These are phyloP conservation scores for Agapanthus africanus DNA, from an alignment of 106 monocot species.

Conservation along the genomic window DNA sequence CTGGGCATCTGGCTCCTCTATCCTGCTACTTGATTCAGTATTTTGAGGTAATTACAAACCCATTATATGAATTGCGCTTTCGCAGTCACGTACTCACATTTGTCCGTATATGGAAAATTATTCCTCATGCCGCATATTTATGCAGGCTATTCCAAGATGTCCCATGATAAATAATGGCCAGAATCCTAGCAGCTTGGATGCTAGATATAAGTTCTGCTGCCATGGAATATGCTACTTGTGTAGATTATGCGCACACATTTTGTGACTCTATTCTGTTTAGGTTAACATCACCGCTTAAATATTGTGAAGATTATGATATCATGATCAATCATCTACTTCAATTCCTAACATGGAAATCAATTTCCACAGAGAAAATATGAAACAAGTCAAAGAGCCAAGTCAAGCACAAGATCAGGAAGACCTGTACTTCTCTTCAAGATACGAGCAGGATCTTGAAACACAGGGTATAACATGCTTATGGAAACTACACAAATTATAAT, in stretches of 20 bases:
- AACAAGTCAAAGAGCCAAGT: conserved; percentile 35
- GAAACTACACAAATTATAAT: conserved; percentile 54
- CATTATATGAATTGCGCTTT: no score
- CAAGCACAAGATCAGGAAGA: conserved; percentile 19
- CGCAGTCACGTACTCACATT: no score
- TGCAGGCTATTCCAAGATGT: conserved; percentile 45
- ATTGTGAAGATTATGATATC: no score
- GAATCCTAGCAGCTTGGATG: conserved; percentile 64
- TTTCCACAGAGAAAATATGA: conserved; percentile 35
- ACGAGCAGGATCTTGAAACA: conserved; percentile 22
- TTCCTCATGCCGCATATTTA: background rate
- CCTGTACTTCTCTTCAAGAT: conserved; percentile 30
- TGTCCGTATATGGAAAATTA: conserved; percentile 13
- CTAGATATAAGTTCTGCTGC: conserved; percentile 37
- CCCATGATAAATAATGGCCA: conserved; percentile 38
- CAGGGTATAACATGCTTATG: conserved; percentile 55
- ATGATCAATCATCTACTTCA: no score
- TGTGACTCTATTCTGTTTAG: conserved; percentile 21
- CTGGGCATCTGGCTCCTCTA: conserved; percentile 47
- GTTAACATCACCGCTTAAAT: no score
- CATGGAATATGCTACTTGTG: conserved; percentile 31
- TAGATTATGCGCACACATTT: conserved; percentile 43
- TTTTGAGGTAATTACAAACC: conserved; percentile 67
- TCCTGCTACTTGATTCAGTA: conserved; percentile 62
- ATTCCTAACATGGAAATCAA: no score